Evolutionary conservation across 176 grass and related monocot species (phyloP), one percentile per base, ranked within the genome.

Genomic region (Microstegium vimineum): DNA sequence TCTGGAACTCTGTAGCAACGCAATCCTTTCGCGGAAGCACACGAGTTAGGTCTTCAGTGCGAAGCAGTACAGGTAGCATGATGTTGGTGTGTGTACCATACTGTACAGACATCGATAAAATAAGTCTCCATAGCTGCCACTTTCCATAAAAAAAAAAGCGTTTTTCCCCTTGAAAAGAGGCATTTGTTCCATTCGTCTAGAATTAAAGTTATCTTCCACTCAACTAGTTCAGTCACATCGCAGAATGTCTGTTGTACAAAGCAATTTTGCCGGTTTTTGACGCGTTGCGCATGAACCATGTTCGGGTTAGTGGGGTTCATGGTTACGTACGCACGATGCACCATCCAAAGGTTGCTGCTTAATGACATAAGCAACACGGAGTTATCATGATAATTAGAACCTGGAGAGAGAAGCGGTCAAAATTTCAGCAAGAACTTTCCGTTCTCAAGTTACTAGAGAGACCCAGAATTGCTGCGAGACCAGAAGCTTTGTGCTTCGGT

Each of bases 401-500:
- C 61, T 83, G 80, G 62, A 83, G 84, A 54, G 31, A 26, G 22
- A 66, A 13, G 75, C 75, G 14, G 88, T 90, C 80, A 83, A 83
- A 70, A 87, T 67, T 67, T 69, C 62, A 43, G 62, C 74, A 75
- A 37, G 15, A 90, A 40, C 84, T 90, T 90, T 83, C 75, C 82
- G 84, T 71, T 75, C 56, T 31, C 31, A 52, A 80, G 25, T 67
- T 81, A 83, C 32, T 75, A 74, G 78, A 54, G 76, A 77, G 61
- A 16, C 67, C 84, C 84, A 75, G 62, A 69, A 69, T 83, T 75
- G 79, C 74, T 75, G 61, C 84, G 28, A 86, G 28, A 74, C 31
- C 38, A 66, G 59, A 82, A 73, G 79, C 88, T 82, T 86, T 87
- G 62, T 90, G 88, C 80, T 86, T 69, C 8, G 65, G 45, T 84